These are phyloP conservation scores for Metschnikowia hibisci DNA, from an alignment of 805 yeast species.

Conservation along the genomic window DNA sequence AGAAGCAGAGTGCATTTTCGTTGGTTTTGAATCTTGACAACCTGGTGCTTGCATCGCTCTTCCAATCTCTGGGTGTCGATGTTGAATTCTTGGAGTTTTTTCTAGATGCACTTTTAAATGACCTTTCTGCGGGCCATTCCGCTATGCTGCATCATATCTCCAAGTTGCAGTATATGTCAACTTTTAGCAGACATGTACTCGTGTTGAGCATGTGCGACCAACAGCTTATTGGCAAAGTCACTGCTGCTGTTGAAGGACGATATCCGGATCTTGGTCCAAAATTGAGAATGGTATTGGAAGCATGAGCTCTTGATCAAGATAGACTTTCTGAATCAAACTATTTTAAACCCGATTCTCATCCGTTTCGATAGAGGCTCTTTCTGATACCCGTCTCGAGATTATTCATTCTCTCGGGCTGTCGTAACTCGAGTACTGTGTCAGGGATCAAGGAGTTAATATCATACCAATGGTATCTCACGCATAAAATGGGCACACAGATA, in stretches of 20 bases:
- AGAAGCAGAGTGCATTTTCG: conserved; percentile 29
- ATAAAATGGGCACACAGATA: conserved; percentile 7
- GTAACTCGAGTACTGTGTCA: conserved; percentile 22
- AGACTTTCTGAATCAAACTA: not conserved
- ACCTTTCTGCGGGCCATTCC: not conserved
- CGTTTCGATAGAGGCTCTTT: conserved; percentile 12
- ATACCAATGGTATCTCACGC: conserved; percentile 9
- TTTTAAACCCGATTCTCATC: not conserved
- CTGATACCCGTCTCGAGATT: conserved; percentile 35
- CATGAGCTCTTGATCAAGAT: too few species aligned
- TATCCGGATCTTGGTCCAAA: not conserved
- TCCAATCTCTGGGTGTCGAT: conserved; percentile 46
- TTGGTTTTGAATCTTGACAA: conserved; percentile 33
- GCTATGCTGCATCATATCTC: not conserved
- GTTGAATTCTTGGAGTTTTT: conserved; percentile 45
- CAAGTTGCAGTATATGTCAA: conserved; percentile 10
- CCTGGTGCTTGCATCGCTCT: conserved; percentile 26
- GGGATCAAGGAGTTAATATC: conserved; percentile 27
- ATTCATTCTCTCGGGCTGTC: conserved; percentile 42
- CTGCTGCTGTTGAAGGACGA: conserved; percentile 3
- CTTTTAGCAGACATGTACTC: conserved; percentile 27
- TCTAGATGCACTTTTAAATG: conserved; percentile 36
- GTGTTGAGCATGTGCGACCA: conserved; percentile 32
- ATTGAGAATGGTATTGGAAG: not conserved
- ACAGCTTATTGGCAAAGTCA: conserved; percentile 12